Evolutionary conservation across 1,139 yeast species (phyloP).

Genomic region (Arxiozyma telluris): DNA sequence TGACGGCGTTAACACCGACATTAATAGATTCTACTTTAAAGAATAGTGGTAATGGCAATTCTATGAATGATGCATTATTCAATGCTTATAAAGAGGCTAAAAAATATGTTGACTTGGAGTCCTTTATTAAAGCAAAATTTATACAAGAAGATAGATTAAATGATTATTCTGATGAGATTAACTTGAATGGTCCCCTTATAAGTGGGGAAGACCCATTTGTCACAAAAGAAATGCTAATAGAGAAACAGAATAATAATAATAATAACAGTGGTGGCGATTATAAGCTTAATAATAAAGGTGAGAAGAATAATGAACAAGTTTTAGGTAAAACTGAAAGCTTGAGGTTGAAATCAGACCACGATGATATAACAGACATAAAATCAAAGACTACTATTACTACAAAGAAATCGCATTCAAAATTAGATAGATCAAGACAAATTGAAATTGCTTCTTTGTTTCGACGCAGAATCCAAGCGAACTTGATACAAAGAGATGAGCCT

Average conservation of each 20-base stretch:
- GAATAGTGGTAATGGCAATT: constrained; percentile 7
- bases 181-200: constrained; percentile 10
- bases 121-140: constrained; percentile 21
- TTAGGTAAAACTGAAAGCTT: background rate
- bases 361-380: background rate
- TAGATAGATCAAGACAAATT: constrained; percentile 22
- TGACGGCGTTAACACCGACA: constrained; percentile 17
- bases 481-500: constrained; percentile 26
- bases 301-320: too few species aligned
- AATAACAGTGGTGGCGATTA: too few species aligned
- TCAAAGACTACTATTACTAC: background rate
- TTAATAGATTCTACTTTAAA: constrained; percentile 15
- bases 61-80: constrained; percentile 17
- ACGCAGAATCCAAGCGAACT: constrained; percentile 26
- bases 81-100: constrained; percentile 27
- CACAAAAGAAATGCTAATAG: constrained; percentile 7
- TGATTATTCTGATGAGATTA: constrained; percentile 15
- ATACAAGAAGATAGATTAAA: constrained; percentile 20
- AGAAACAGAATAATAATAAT: background rate
- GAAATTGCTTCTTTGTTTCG: constrained; percentile 27
- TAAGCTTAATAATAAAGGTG: too few species aligned
- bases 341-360: background rate
- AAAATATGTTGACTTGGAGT: constrained; percentile 18
- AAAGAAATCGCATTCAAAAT: constrained; percentile 13
- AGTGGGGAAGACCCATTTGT: constrained; percentile 27